A percentile compares a stretch with the other conserved stretches of the same genome.
Conservation (phyloP, 2,329 filamentous ascomycete species). For the Aspergillus texensis region DNA sequence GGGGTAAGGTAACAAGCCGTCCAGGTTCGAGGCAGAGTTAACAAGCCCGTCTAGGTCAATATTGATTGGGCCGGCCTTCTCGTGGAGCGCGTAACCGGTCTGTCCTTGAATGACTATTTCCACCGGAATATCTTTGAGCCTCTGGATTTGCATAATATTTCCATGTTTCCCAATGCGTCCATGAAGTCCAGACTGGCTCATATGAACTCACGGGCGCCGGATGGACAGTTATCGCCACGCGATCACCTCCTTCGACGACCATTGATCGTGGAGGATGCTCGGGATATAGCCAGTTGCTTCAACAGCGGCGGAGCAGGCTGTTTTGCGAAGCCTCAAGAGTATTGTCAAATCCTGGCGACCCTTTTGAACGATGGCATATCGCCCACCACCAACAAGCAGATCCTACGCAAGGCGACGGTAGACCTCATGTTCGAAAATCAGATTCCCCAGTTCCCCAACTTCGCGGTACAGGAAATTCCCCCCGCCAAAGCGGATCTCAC, state of each 20-base stretch:
- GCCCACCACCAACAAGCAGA: constrained; percentile 56
- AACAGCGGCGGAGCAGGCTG: background rate
- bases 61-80: background rate
- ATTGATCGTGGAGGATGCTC: background rate
- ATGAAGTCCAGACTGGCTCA: background rate
- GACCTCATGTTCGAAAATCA: constrained; percentile 68
- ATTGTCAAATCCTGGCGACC: constrained; percentile 55
- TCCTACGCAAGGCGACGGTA: constrained; percentile 62
- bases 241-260: background rate
- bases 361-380: constrained; percentile 67
- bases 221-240: background rate
- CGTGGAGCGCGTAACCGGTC: background rate
- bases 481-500: constrained; percentile 46
- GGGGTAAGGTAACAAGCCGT: constrained; percentile 45
- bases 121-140: background rate
- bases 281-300: background rate
- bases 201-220: background rate
- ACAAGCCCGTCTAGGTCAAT: background rate
- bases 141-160: background rate
- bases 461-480: constrained; percentile 49
- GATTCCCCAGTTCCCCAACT: constrained; percentile 58
- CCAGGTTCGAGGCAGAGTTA: background rate
- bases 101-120: background rate
- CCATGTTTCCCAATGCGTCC: background rate
- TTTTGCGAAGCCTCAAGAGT: background rate